Percentiles rank a stretch among this genome's conserved stretches.
These are phyloP conservation scores for Cladophialophora exuberans DNA, from an alignment of 2,329 filamentous ascomycete species.

Conservation along the genomic window DNA sequence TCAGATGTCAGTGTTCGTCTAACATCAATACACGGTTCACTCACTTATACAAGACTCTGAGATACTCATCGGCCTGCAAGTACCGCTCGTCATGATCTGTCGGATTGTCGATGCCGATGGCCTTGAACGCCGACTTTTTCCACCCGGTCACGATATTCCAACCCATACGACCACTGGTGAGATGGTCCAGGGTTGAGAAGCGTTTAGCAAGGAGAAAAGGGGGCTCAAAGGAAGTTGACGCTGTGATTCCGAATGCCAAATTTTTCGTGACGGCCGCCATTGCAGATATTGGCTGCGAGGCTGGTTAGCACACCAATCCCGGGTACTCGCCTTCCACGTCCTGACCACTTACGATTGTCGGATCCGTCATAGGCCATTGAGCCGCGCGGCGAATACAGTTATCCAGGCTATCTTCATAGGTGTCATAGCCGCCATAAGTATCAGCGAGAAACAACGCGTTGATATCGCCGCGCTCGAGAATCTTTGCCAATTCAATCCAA, in stretches of 20 bases:
- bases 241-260: constrained; percentile 65
- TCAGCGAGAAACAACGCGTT: constrained; percentile 67
- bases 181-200: constrained; percentile 65
- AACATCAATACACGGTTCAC: neutral
- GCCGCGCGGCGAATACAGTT: constrained; percentile 65
- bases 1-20: neutral
- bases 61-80: constrained; percentile 64
- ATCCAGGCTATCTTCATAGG: constrained; percentile 55
- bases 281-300: constrained; percentile 59
- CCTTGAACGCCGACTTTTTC: constrained; percentile 66
- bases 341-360: constrained; percentile 58
- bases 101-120: constrained; percentile 61
- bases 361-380: constrained; percentile 68
- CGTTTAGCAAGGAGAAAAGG: constrained; percentile 65
- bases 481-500: constrained; percentile 60
- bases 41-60: constrained; percentile 65
- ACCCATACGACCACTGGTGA: constrained; percentile 63
- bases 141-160: constrained; percentile 71
- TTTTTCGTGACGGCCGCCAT: constrained; percentile 71
- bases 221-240: constrained; percentile 65
- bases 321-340: neutral
- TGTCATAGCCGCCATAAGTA: constrained; percentile 51
- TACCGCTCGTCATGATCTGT: constrained; percentile 67
- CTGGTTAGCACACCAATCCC: neutral
- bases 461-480: constrained; percentile 60